phyloP scores from a whole-genome alignment of 2,329 filamentous ascomycete genomes.

The Xylariaceae sp. region DNA sequence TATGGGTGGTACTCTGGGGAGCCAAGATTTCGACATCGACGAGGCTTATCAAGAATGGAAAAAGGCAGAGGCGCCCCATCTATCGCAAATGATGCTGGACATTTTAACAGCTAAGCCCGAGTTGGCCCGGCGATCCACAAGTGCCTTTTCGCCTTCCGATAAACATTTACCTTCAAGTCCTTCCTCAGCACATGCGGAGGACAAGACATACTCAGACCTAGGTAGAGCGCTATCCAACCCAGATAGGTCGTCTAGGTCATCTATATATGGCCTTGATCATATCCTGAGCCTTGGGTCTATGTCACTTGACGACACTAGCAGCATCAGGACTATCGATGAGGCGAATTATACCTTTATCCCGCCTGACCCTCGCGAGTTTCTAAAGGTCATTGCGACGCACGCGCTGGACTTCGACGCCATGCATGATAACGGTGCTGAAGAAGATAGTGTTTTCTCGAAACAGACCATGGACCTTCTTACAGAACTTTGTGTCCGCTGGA shows the following conservation, averaged over 20 bases:
- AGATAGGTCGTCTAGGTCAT: slow-evolving; percentile 42
- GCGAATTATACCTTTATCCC: slow-evolving; percentile 88
- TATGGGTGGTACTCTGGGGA: slow-evolving; percentile 74
- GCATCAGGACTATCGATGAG: slow-evolving; percentile 60
- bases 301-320: slow-evolving; percentile 59
- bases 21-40: slow-evolving; percentile 86
- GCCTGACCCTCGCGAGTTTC: slow-evolving; percentile 77
- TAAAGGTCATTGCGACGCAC: slow-evolving; percentile 79
- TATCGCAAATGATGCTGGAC: slow-evolving; percentile 92
- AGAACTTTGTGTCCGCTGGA: slow-evolving; percentile 86
- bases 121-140: slow-evolving; percentile 74
- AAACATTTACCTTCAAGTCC: slow-evolving; percentile 62
- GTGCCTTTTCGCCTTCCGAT: slow-evolving; percentile 47
- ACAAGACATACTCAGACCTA: slow-evolving; percentile 57
- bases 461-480: slow-evolving; percentile 80
- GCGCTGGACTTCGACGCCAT: slow-evolving; percentile 69
- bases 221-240: slow-evolving; percentile 54
- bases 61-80: slow-evolving; percentile 80
- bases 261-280: slow-evolving; percentile 60
- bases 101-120: slow-evolving; percentile 86
- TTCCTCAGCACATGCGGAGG: slow-evolving; percentile 51
- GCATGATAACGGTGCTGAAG: slow-evolving; percentile 54
- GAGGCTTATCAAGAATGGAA: slow-evolving; percentile 91
- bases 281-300: slow-evolving; percentile 69
- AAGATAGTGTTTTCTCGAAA: slow-evolving; percentile 66